Conservation (phyloP, 176 grass and related monocot species). For the Triticum urartu region DNA sequence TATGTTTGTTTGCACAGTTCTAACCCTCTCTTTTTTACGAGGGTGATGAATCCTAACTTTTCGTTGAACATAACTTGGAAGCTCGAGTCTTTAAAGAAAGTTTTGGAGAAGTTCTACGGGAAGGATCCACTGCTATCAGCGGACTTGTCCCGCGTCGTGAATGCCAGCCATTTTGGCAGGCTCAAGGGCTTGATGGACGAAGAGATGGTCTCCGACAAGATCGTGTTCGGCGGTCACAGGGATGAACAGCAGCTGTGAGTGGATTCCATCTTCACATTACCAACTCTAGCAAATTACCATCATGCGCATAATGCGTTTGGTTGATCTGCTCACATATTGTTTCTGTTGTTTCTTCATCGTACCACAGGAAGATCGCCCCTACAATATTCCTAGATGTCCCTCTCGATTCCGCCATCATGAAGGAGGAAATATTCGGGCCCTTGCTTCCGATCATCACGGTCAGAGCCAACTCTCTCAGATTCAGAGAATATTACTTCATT, state of each 20-base stretch:
- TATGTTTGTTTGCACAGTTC: neutral
- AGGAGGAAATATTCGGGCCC: conserved; percentile 84
- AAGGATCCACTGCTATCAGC: conserved; percentile 54
- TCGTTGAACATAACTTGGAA: conserved; percentile 5
- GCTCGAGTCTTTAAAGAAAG: conserved; percentile 53
- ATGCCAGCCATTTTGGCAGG: conserved; percentile 61
- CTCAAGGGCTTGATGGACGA: conserved; percentile 61
- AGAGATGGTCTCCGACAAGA: conserved; percentile 46
- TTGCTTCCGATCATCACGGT: conserved; percentile 81
- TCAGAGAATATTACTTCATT: neutral
- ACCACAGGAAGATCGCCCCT: conserved; percentile 65
- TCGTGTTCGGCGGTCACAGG: conserved; percentile 61
- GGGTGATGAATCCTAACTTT: neutral
- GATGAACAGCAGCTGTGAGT: conserved; percentile 64
- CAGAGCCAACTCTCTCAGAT: neutral
- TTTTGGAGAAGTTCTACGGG: conserved; percentile 73
- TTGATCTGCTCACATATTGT: neutral
- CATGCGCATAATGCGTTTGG: neutral
- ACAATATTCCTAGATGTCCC: conserved; percentile 66
- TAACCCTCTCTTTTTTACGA: too few relatives aligned
- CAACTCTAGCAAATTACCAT: neutral
- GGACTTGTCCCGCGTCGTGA: conserved; percentile 66
- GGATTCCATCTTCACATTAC: neutral
- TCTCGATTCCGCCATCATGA: conserved; percentile 60
- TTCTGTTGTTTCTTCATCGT: neutral